Evolutionary conservation across 1,139 yeast genomes (phyloP).

Genomic region (Yamadazyma mexicana): DNA sequence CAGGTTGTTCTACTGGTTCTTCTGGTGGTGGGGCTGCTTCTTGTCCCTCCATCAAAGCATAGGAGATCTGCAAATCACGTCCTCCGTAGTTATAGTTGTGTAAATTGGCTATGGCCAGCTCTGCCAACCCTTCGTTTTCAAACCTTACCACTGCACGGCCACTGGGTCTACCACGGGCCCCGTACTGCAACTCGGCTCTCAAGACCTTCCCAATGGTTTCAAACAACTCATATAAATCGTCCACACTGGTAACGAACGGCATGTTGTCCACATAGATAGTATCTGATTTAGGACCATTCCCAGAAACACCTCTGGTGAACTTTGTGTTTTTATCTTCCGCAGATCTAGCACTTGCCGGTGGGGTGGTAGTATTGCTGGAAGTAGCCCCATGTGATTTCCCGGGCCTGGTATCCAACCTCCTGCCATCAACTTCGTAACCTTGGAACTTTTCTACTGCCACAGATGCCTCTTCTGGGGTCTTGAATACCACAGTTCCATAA

Average conservation of each 20-base stretch:
- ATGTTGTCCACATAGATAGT: constrained; percentile 74
- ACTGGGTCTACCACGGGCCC: constrained; percentile 63
- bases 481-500: constrained; percentile 73
- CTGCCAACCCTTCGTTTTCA: constrained; percentile 68
- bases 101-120: constrained; percentile 70
- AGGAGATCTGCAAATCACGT: constrained; percentile 65
- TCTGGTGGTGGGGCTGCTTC: constrained; percentile 3
- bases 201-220: constrained; percentile 79
- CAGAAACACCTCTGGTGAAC: constrained; percentile 64
- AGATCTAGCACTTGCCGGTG: constrained; percentile 3
- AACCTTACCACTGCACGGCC: constrained; percentile 87
- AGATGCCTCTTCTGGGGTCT: constrained; percentile 58
- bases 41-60: constrained; percentile 35
- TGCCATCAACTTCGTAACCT: constrained; percentile 70
- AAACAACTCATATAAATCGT: constrained; percentile 82
- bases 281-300: constrained; percentile 63
- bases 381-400: constrained; percentile 30
- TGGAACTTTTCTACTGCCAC: constrained; percentile 63
- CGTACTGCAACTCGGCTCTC: constrained; percentile 75
- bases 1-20: background rate
- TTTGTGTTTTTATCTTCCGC: constrained; percentile 40
- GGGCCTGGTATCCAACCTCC: constrained; percentile 67
- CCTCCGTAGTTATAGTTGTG: constrained; percentile 85
- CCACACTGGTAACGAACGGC: constrained; percentile 85
- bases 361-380: background rate